These are phyloP conservation scores for Stagonosporopsis chrysanthemi DNA, from an alignment of 2,329 filamentous ascomycete species.

Conservation along the genomic window DNA sequence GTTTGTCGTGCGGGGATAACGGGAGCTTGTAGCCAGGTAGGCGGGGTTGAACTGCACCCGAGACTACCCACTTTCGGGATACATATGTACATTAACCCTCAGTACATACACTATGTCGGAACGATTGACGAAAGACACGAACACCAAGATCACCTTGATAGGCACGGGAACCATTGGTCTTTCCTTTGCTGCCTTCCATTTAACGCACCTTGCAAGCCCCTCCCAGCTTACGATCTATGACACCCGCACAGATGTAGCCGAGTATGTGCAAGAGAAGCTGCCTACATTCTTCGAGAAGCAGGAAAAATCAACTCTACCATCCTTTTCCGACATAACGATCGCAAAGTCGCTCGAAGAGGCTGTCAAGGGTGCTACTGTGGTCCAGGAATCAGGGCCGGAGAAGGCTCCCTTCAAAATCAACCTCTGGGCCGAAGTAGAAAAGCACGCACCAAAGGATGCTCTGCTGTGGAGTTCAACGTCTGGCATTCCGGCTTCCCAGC, in stretches of 20 bases:
- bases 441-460: slow-evolving; percentile 52
- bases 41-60: slow-evolving; percentile 29
- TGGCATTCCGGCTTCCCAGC: slow-evolving; percentile 63
- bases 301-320: slow-evolving; percentile 9
- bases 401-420: slow-evolving; percentile 59
- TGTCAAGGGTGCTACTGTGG: slow-evolving; percentile 57
- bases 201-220: slow-evolving; percentile 52
- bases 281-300: slow-evolving; percentile 51
- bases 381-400: slow-evolving; percentile 69
- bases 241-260: slow-evolving; percentile 56
- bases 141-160: slow-evolving; percentile 51
- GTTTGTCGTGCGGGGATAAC: slow-evolving; percentile 37
- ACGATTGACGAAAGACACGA: slow-evolving; percentile 4
- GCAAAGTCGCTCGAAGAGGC: slow-evolving; percentile 50
- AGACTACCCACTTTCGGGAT: slow-evolving; percentile 18
- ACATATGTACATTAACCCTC: slow-evolving; percentile 1
- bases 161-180: slow-evolving; percentile 62
- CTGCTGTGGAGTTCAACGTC: slow-evolving; percentile 66
- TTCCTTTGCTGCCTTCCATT: slow-evolving; percentile 63
- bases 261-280: slow-evolving; percentile 54
- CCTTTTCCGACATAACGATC: slow-evolving; percentile 47
- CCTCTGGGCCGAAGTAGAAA: slow-evolving; percentile 61
- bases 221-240: slow-evolving; percentile 59
- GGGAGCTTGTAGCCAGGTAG: slow-evolving; percentile 15
- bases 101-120: slow-evolving; percentile 17